Evolutionary conservation across 768 basidiomycete genomes (phyloP), one percentile per base, ranked within the genome.

Genomic region (Dioszegia hungarica): DNA sequence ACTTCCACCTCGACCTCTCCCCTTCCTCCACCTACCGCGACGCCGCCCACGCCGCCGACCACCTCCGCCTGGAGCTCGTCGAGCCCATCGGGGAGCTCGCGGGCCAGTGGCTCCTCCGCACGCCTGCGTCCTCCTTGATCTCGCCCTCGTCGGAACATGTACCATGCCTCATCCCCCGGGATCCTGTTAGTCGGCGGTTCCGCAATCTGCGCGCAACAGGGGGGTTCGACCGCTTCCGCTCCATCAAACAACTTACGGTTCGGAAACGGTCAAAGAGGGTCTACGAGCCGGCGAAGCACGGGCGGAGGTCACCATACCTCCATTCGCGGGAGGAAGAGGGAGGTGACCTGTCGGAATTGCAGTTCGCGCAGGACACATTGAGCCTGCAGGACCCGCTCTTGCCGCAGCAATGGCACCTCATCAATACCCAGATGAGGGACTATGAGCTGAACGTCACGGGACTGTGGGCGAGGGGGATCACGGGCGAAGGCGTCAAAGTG

Each of bases 401-500:
- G 72, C 71, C 80, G 15, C 75, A 82, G 56, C 94, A 98, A 79
- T 98, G 95, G 95, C 94, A 97, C 79, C 80, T 97, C 22, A 82
- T 95, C 59, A 98, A 99, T 77, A 84, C 88, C 58, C 82, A 89
- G 31, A 84, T 80, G 62, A 87, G 86, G 3, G 83, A 87, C 67
- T 74, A 78, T 52, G 77, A 77, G 65, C 87, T 99, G 85, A 98
- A 99, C 68, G 88, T 91, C n/a, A 87, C 90, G 0, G 81, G 83
- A 11, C 79, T 95, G 0, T 99, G 95, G 95, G 88, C 87, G 28
- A 82, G 86, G 78, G 93, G 90, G 2, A 81, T 92, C 62, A 90
- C 87, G 0, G 95, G 95, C 0, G 80, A 84, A 64, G 93, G 90
- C 6, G 80, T 97, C 27, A 86, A 89, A 38, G 82, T 89, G 3